A percentile compares a stretch with the other conserved stretches of the same genome.
These are phyloP conservation scores for Cyberlindnera subsufficiens DNA, from an alignment of 805 yeast species.

Conservation along the genomic window DNA sequence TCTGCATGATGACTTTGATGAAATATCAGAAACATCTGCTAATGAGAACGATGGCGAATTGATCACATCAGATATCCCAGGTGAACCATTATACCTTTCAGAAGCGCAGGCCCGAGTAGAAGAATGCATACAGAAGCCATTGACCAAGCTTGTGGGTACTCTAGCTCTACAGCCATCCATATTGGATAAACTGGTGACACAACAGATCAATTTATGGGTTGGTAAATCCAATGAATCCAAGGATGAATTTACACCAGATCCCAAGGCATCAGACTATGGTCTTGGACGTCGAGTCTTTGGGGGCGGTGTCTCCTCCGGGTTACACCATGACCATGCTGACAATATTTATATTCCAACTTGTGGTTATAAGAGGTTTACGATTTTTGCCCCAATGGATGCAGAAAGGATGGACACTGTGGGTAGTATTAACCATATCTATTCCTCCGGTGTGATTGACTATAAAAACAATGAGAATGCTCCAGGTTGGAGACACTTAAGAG, in stretches of 20 bases:
- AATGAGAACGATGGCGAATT: constrained; percentile 13
- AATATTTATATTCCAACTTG: constrained; percentile 57
- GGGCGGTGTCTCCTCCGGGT: constrained; percentile 60
- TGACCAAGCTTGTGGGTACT: constrained; percentile 35
- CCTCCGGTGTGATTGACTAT: constrained; percentile 68
- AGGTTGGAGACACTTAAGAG: constrained; percentile 54
- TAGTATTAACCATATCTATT: constrained; percentile 40
- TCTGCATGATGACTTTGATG: constrained; percentile 45
- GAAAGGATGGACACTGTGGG: constrained; percentile 60
- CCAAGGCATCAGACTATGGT: constrained; percentile 26
- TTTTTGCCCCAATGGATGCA: constrained; percentile 61
- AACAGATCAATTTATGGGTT: constrained; percentile 73
- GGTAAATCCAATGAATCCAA: constrained; percentile 32
- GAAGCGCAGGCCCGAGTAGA: constrained; percentile 37
- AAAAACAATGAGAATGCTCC: constrained; percentile 47
- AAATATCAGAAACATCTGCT: constrained; percentile 21
- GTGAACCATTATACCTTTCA: constrained; percentile 23
- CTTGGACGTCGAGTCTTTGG: constrained; percentile 54
- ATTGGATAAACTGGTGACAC: constrained; percentile 45
- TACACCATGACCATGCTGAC: constrained; percentile 80
- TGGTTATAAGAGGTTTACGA: constrained; percentile 62
- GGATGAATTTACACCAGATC: constrained; percentile 13
- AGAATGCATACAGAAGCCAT: constrained; percentile 58
- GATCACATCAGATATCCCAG: constrained; percentile 10
- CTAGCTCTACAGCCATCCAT: constrained; percentile 38